Conservation (phyloP, 805 yeast genomes). For the Torulaspora indica region DNA sequence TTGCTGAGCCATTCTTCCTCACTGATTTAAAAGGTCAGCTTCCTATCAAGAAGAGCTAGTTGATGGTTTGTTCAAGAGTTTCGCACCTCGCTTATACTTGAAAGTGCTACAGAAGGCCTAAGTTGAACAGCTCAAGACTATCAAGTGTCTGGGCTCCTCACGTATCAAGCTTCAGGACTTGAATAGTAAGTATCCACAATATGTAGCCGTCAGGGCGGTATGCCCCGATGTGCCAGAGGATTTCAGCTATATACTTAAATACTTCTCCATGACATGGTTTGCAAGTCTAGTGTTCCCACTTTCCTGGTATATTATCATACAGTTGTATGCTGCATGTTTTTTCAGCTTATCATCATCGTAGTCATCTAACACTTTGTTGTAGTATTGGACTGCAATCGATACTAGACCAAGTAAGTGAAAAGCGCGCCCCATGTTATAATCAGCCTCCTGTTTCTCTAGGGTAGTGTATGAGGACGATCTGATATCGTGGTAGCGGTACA, state of each 20-base stretch:
- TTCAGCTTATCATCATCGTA: slow-evolving; percentile 57
- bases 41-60: not conserved
- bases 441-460: slow-evolving; percentile 64
- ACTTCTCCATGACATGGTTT: slow-evolving; percentile 55
- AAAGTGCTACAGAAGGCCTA: not conserved
- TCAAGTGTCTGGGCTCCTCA: too few relatives aligned
- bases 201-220: too few relatives aligned
- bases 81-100: not conserved
- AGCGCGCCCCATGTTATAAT: slow-evolving; percentile 77
- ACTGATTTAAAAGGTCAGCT: not conserved
- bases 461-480: slow-evolving; percentile 38
- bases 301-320: slow-evolving; percentile 65
- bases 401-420: slow-evolving; percentile 80
- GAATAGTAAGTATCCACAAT: too few relatives aligned
- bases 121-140: not conserved
- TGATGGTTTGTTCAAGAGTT: not conserved
- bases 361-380: slow-evolving; percentile 58
- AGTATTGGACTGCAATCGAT: slow-evolving; percentile 67
- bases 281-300: slow-evolving; percentile 72
- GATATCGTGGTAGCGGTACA: slow-evolving; percentile 62
- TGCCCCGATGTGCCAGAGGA: too few relatives aligned
- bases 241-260: slow-evolving; percentile 45
- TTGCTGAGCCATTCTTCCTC: slow-evolving; percentile 15
- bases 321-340: slow-evolving; percentile 81
- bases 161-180: too few relatives aligned